Base-by-base conservation (phyloP, 23 red algal genomes). In the Gracilaria vermiculophylla region DNA sequence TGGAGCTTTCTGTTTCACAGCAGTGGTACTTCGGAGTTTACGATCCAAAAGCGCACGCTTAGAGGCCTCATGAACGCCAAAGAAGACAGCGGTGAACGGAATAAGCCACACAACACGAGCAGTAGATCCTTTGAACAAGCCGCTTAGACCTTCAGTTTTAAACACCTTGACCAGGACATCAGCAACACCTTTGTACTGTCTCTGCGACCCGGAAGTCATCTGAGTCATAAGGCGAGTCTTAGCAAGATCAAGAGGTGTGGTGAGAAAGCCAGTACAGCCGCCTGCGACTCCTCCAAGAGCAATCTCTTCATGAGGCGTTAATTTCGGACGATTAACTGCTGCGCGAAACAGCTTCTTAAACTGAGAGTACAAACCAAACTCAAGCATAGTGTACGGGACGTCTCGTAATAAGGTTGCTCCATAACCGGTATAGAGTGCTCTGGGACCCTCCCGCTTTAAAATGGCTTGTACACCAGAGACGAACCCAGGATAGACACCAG, bases 321-420 rank as follows among this genome's bases (percentile, higher is more conserved):
- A 75, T 53, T 85, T 71, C 29, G 70, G 48, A 36, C 66, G 55
- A 28, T 60, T 65, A 15, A 93, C 23, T 3, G 75, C 47, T 8
- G 50, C 62, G 12, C 89, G 79, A 16, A 75, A 76, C 4, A 81
- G 54, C 41, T 91, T 71, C 53, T 99, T 99, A 19, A 99, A 89
- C 80, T 96, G 81, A 29, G 60, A 75, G 42, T 95, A 99, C 5
- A 95, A 57, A 19, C 93, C 94, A 81, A 99, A 95, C 67, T 99
- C 97, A 36, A 99, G 85, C 86, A 99, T 95, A n/a, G 97, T 96
- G 70, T 96, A 99, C 17, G 97, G 97, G 1, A 99, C 90, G 92
- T 99, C 97, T 41, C 97, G 70, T 4, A 80, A 35, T 27, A 95
- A 57, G 15, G 89, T 93, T 44, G 97, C 97, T 35, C 35, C n/a